Conservation (phyloP, 202 grass and related monocot genomes). For the Zoysia matrella region DNA sequence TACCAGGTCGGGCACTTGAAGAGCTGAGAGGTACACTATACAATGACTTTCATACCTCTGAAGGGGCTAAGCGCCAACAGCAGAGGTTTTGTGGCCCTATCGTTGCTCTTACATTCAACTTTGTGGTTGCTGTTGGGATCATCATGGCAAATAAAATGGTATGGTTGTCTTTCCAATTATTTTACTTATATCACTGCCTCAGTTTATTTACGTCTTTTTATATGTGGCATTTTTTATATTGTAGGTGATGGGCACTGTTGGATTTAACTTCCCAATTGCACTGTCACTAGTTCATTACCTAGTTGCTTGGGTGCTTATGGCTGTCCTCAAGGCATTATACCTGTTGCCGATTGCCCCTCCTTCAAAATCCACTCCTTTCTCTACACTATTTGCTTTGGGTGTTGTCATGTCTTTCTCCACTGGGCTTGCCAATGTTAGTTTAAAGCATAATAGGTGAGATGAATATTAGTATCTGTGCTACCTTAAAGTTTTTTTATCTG, state of each 20-base stretch:
- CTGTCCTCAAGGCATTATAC: constrained; percentile 78
- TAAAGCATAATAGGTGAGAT: constrained; percentile 96
- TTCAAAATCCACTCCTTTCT: constrained; percentile 90
- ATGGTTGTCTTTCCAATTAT: constrained; percentile 26
- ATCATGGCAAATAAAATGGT: constrained; percentile 99
- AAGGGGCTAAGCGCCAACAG: constrained; percentile 90
- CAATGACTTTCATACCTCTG: constrained; percentile 85
- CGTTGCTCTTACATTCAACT: constrained; percentile 91
- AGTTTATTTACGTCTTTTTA: constrained; percentile 26
- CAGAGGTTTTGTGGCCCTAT: constrained; percentile 80
- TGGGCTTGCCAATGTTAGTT: constrained; percentile 95
- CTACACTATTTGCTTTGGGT: constrained; percentile 85
- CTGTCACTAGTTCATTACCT: constrained; percentile 90
- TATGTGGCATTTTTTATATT: constrained; percentile 16
- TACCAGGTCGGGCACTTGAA: constrained; percentile 73
- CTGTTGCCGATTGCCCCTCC: constrained; percentile 82
- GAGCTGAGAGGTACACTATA: constrained; percentile 71
- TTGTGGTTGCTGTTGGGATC: constrained; percentile 88
- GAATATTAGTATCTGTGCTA: background rate
- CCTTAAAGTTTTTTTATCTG: background rate
- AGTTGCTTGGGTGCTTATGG: constrained; percentile 82
- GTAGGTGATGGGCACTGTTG: constrained; percentile 88
- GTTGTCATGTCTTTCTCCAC: constrained; percentile 98
- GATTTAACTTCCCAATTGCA: constrained; percentile 95
- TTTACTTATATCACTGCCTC: constrained; percentile 17